phyloP scores from a whole-genome alignment of 306 rosid genomes.

The Pyrus pyrifolia region DNA sequence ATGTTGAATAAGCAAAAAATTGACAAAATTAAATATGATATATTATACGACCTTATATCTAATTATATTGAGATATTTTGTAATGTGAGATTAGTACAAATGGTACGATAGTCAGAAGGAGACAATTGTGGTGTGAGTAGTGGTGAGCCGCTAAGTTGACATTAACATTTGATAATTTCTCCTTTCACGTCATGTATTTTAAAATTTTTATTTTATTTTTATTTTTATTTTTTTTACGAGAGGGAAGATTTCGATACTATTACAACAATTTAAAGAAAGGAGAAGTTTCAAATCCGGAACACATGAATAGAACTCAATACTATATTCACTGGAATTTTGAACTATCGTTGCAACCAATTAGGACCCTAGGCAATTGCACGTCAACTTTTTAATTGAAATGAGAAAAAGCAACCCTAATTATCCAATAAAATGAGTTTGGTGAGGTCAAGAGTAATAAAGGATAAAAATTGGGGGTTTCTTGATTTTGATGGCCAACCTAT shows the following conservation, averaged over 20 bases:
- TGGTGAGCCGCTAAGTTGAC: background rate
- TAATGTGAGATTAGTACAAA: too few relatives aligned
- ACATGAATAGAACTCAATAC: too few relatives aligned
- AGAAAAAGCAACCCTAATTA: background rate
- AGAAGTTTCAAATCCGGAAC: too few relatives aligned
- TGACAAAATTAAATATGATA: background rate
- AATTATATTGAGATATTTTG: background rate
- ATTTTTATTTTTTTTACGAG: too few relatives aligned
- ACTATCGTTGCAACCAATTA: conserved; percentile 6
- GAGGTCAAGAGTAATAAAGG: conserved; percentile 7
- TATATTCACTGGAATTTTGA: too few relatives aligned
- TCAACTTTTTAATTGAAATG: background rate
- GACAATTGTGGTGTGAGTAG: background rate
- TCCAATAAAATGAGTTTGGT: conserved; percentile 34
- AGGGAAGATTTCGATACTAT: too few relatives aligned
- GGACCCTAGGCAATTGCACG: background rate
- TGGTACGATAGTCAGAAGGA: background rate
- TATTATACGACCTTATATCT: background rate
- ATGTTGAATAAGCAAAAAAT: too few relatives aligned
- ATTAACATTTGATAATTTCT: too few relatives aligned
- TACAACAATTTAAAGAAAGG: too few relatives aligned
- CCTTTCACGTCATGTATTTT: too few relatives aligned
- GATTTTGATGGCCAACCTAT: conserved; percentile 30
- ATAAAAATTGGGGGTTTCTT: background rate
- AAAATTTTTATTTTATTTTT: too few relatives aligned